Base-by-base conservation (phyloP, 2,329 filamentous ascomycete genomes). In the Verticillium longisporum region DNA sequence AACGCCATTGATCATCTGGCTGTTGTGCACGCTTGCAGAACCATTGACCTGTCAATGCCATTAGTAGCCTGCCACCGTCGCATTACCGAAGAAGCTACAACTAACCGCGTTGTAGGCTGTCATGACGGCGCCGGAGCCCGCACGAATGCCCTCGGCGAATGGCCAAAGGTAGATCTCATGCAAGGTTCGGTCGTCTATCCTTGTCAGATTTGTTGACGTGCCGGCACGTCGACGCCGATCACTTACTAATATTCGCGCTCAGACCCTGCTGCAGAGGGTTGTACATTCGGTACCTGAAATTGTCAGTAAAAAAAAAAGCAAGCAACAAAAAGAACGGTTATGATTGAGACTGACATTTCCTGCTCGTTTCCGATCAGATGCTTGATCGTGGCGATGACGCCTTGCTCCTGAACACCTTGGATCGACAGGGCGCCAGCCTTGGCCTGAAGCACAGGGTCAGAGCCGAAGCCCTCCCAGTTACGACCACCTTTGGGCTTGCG, bases 151-250 rank as follows among this genome's bases (percentile, higher is more conserved):
- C 66, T 96, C 89, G 1, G 87, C 88, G 71, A 96, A 96, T 0
- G 92, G 92, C 91, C 92, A 96, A 0, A 88, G 82, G 68, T 96
- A 96, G 1, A 96, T 77, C 72, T 94, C 90, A 67, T 93, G 78
- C 14, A 87, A 71, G 0, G 88, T 86, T 36, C 89, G 82, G 69
- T 92, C 90, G 64, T 92, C 76, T 78, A 32, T 60, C 26, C 54
- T 33, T 14, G 54, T 55, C 54, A 55, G 54, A 4, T 13, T 33
- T 9, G 31, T 61, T 45, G 60, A 36, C 21, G 31, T 18, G 15
- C 21, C 10, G 37, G 36, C 26, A 54, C 13, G 54, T 32, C 32
- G 13, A 41, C 9, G 13, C 5, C 26, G 34, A 18, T 37, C 15
- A 63, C 73, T 82, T 83, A 75, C 88, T 91, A 50, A 96, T 88